phyloP scores from a whole-genome alignment of 345 rosid species.

The Lagerstroemia speciosa region DNA sequence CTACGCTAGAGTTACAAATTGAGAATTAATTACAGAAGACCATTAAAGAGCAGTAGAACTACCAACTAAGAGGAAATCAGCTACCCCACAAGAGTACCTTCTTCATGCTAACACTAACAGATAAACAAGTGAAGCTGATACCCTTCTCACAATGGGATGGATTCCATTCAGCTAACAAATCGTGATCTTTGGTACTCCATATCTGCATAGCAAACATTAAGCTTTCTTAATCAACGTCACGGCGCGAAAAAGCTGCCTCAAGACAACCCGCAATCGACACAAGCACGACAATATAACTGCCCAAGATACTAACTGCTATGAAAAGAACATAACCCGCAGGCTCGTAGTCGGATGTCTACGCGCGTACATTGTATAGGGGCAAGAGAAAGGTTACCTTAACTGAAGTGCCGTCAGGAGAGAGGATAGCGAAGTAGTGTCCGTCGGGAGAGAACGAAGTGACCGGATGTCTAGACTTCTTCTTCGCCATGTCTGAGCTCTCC shows the following conservation, averaged over 20 bases:
- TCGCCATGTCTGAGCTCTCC: not conserved
- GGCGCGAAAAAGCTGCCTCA: not conserved
- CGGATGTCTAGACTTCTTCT: not conserved
- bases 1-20: conserved; percentile 9
- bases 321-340: not conserved
- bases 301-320: not conserved
- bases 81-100: conserved; percentile 17
- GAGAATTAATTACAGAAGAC: not conserved
- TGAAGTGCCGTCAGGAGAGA: not conserved
- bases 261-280: not conserved
- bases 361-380: no score
- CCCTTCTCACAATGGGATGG: conserved; percentile 15
- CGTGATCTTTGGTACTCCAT: conserved; percentile 33
- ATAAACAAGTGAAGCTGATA: conserved; percentile 24
- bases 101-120: conserved; percentile 24
- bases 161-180: conserved; percentile 29
- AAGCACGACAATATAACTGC: not conserved
- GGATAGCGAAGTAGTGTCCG: not conserved
- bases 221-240: not conserved
- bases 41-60: not conserved
- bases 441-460: not conserved
- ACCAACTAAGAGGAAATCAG: not conserved
- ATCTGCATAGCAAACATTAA: conserved; percentile 15
- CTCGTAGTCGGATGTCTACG: not conserved
- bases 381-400: not conserved